Evolutionary conservation across 78 protist genomes (phyloP).

Genomic region (Polysphondylium violaceum): DNA sequence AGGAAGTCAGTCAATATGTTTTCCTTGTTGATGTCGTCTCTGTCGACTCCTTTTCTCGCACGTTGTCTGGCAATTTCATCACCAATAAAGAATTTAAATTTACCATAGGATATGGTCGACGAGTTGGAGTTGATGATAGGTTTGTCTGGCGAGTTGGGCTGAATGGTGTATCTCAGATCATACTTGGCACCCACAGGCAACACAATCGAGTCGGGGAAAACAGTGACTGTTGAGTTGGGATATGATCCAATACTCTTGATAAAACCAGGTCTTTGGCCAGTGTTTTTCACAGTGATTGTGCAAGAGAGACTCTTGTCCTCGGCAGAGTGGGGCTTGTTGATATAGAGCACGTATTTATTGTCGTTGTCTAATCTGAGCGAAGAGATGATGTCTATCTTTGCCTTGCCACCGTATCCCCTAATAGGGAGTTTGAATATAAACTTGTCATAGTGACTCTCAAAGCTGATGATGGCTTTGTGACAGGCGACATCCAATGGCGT

Average conservation of each 20-base stretch:
- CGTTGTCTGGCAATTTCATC: slow-evolving; percentile 68
- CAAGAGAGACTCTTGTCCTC: slow-evolving; percentile 4
- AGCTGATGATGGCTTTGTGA: slow-evolving; percentile 7
- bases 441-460: not conserved
- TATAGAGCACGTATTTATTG: slow-evolving; percentile 5
- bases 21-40: not conserved
- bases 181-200: slow-evolving; percentile 39
- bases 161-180: slow-evolving; percentile 7
- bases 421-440: slow-evolving; percentile 26
- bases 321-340: slow-evolving; percentile 2
- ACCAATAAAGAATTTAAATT: slow-evolving; percentile 48
- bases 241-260: slow-evolving; percentile 13
- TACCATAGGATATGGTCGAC: slow-evolving; percentile 9
- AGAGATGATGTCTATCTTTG: slow-evolving; percentile 33
- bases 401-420: slow-evolving; percentile 45
- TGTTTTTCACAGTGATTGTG: slow-evolving; percentile 13
- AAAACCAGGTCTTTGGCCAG: slow-evolving; percentile 71
- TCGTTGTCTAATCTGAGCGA: not conserved
- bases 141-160: not conserved
- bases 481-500: slow-evolving; percentile 32
- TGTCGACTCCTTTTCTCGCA: not conserved
- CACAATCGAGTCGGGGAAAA: slow-evolving; percentile 33
- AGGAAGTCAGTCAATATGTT: slow-evolving; percentile 4
- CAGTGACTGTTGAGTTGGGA: not conserved
- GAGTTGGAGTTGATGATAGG: not conserved